Percentiles rank a stretch among this genome's conserved stretches.
Conservation (phyloP, 73 alveolate genomes). For the Stentor coeruleus region DNA sequence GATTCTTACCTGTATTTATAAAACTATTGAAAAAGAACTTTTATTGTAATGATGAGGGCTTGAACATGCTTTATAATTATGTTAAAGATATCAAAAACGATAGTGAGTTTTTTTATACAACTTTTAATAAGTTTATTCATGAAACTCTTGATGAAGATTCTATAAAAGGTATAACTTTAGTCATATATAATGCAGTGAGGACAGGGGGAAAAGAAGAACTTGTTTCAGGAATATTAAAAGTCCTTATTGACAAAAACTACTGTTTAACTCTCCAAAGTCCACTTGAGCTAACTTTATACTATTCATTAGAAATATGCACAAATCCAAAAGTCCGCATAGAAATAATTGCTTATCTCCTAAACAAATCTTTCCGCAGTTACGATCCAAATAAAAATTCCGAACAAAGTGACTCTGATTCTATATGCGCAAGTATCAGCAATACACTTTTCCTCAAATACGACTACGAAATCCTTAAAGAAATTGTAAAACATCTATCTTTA, state of each 20-base stretch:
- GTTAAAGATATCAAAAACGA: background rate
- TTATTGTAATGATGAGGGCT: background rate
- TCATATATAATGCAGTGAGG: background rate
- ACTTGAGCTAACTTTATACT: background rate
- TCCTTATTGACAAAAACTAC: too few relatives aligned
- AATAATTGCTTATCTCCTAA: background rate
- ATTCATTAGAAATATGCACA: background rate
- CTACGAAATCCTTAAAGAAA: background rate
- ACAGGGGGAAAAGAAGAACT: too few relatives aligned
- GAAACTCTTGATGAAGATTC: background rate
- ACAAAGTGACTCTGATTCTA: background rate
- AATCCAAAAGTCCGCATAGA: background rate
- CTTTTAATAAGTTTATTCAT: background rate
- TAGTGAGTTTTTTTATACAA: background rate
- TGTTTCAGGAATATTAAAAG: too few relatives aligned
- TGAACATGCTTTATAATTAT: background rate
- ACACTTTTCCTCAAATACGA: background rate
- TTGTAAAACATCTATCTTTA: background rate
- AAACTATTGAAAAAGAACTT: background rate
- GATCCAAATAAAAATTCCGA: background rate
- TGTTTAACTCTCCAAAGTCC: too few relatives aligned
- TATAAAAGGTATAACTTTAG: background rate
- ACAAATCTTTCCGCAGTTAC: background rate
- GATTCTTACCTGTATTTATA: background rate
- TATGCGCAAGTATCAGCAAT: background rate